These are phyloP conservation scores for Lagenaria siceraria DNA, from an alignment of 306 rosid species.

Conservation along the genomic window DNA sequence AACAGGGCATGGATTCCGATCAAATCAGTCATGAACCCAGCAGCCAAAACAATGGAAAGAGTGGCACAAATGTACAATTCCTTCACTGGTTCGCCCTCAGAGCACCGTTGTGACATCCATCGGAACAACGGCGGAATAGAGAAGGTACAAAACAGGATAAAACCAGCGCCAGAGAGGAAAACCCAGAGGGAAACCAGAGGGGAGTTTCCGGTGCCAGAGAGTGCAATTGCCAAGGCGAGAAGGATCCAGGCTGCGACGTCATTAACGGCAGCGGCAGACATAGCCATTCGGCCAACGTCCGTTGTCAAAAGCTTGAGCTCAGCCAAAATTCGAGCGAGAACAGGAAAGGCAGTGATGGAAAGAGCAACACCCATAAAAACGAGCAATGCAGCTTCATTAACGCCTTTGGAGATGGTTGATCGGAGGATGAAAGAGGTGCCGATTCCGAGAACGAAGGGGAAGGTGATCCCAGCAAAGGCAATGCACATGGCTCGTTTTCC, in stretches of 20 bases:
- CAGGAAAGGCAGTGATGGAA: constrained; percentile 75
- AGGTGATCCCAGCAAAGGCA: constrained; percentile 44
- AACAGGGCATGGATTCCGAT: constrained; percentile 91
- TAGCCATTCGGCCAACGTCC: constrained; percentile 64
- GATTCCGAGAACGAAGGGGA: constrained; percentile 52
- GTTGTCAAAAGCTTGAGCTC: constrained; percentile 85
- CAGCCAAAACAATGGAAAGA: constrained; percentile 51
- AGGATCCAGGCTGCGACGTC: constrained; percentile 86
- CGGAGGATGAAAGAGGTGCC: constrained; percentile 40
- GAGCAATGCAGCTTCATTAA: constrained; percentile 30
- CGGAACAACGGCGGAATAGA: constrained; percentile 44
- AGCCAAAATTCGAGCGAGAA: constrained; percentile 74
- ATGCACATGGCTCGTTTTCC: constrained; percentile 48
- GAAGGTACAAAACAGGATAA: constrained; percentile 28
- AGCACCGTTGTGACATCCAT: constrained; percentile 49
- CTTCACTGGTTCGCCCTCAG: constrained; percentile 68
- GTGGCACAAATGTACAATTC: constrained; percentile 61
- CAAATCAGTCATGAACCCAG: constrained; percentile 66
- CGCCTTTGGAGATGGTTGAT: constrained; percentile 36
- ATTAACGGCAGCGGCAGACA: constrained; percentile 95
- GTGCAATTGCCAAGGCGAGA: constrained; percentile 81
- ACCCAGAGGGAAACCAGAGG: constrained; percentile 72
- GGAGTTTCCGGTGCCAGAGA: constrained; percentile 48
- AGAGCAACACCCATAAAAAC: constrained; percentile 70
- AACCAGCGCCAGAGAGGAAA: constrained; percentile 43